A percentile compares a stretch with the other conserved stretches of the same genome.
Conservation (phyloP, 73 alveolate species). For the Paramecium sexaurelia region DNA sequence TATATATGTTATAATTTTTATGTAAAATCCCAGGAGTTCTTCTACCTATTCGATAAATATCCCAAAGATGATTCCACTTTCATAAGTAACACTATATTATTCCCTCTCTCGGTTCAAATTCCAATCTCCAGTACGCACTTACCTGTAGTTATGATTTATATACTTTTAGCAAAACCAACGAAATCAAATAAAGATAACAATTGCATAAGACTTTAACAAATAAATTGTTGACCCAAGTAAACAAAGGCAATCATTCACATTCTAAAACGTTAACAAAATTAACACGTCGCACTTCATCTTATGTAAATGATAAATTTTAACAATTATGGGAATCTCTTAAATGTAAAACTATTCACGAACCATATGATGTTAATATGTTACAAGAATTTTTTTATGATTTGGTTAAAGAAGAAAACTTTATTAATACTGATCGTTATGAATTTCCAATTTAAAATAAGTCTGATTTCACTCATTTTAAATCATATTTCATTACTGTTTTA, state of each 20-base stretch:
- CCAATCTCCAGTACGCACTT: slow-evolving; percentile 39
- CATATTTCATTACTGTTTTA: background rate
- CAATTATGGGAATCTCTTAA: slow-evolving; percentile 15
- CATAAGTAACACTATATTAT: background rate
- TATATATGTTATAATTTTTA: background rate
- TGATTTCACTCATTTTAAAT: slow-evolving; percentile 10
- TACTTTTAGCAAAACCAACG: slow-evolving; percentile 42
- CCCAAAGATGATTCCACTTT: slow-evolving; percentile 36
- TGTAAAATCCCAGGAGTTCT: slow-evolving; percentile 19
- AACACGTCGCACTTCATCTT: background rate
- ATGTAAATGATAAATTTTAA: background rate
- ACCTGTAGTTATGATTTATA: slow-evolving; percentile 1
- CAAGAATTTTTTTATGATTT: slow-evolving; percentile 4
- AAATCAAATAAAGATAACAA: background rate
- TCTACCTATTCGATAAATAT: background rate
- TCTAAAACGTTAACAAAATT: background rate
- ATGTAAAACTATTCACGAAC: background rate
- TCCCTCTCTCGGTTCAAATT: background rate
- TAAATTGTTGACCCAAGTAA: background rate
- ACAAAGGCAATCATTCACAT: background rate
- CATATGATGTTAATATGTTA: background rate
- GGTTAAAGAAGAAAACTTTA: slow-evolving; percentile 13
- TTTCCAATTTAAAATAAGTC: background rate
- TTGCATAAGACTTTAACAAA: background rate
- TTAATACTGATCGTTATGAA: background rate